Evolutionary conservation across 495 filamentous ascomycete species (phyloP), one percentile per base, ranked within the genome.

Genomic region (Aspergillus ellipticus): DNA sequence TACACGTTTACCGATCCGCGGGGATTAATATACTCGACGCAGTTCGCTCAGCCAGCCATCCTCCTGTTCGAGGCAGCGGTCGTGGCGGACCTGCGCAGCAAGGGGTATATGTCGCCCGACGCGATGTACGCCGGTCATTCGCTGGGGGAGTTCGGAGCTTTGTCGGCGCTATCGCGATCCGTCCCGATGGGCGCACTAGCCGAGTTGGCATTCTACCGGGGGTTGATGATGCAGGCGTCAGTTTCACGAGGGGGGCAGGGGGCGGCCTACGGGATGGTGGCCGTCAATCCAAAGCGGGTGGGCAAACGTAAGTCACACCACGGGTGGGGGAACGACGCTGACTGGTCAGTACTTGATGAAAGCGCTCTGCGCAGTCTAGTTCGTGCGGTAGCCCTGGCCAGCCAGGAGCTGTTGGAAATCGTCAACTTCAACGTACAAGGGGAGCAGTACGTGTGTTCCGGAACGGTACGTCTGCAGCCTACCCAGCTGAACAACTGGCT

Each of bases 401-500:
- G 62, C 16, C 42, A 49, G 8, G 49, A 55, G 17, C 49, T 76
- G 8, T 61, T 76, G 5, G 73, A 76, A 41, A 69, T 78, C 42
- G 75, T 78, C 8, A 78, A 78, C 45, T 69, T 61, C 60, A 78
- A 78, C 51, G 51, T 76, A 6, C 45, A 61, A 1, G 59, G 61
- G 13, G 57, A 65, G 52, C 75, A 78, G 54, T 78, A 78, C 60
- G 74, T 78, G 24, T 76, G 75, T 59, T 70, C 74, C 2, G 71
- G 75, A 19, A 57, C 63, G 24, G 70, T 71, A 66, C 35, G 63
- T 57, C 16, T 16, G 6, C 22, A 13, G 9, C 3, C 46, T 51
- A 15, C n/a, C 33, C 31, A 16, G 29, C 10, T 8, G 28, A 21
- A 17, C 21, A 4, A 10, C 41, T 1, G 1, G 5, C 11, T 16